Evolutionary conservation across 192 early-diverging fungal species (phyloP), one percentile per base, ranked within the genome.

Genomic region (Coemansia sp.): DNA sequence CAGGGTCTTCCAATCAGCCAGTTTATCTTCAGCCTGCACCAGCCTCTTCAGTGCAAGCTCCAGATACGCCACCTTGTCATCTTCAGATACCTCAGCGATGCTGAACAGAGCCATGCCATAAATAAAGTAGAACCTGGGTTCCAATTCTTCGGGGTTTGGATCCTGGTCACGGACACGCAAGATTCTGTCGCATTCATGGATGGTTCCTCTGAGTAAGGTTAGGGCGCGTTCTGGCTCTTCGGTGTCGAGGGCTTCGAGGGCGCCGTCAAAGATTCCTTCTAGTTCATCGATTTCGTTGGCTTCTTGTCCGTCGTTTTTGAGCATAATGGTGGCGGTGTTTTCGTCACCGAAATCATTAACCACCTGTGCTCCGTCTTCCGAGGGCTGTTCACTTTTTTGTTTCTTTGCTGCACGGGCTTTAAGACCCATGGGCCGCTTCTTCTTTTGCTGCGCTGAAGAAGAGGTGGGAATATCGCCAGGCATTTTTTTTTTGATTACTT

Each of bases 181-280:
- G 9, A 81, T 47, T 24, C 78, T 67, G 53, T 83, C 82, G 55
- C 82, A 77, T 46, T 83, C 82, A 44, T 83, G 82, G 24, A 83
- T 63, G 19, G 75, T 67, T 18, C 82, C 82, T 18, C 82, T 77
- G 32, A 81, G 65, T 20, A 81, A 58, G 3, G 64, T 62, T 0
- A 64, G 2, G 0, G 79, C 79, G 4, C 55, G 60, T 15, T 80
- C 76, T 11, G 56, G 47, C 3, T 56, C 50, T 11, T 56, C 48
- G 5, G 30, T 53, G 9, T 24, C 13, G 30, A 72, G 53, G 20
- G 61, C 75, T 8, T 51, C 65, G 32, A 77, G 36, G 4, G 81
- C 81, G 50, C 72, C 68, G 37, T 73, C 67, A 25, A 72, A 80
- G 15, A 83, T 69, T 0, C 73, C 60, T 39, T 75, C 73, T 17